A percentile compares a stretch with the other conserved stretches of the same genome.
Conservation (phyloP, 768 basidiomycete genomes). For the Asterophora lycoperdoides region DNA sequence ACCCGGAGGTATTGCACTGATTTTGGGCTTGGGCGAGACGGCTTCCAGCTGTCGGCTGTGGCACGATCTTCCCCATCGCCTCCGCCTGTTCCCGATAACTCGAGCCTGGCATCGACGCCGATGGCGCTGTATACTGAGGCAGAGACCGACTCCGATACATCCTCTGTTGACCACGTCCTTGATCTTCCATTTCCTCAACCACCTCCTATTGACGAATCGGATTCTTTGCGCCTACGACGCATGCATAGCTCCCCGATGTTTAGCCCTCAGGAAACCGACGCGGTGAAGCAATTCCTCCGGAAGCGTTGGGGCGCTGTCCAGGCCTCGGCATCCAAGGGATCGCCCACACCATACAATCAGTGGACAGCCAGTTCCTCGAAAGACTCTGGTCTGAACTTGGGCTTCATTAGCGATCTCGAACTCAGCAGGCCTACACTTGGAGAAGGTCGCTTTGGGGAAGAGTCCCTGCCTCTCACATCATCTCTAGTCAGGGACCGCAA, state of each 20-base stretch:
- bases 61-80: constrained; percentile 6
- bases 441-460: background rate
- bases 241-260: constrained; percentile 45
- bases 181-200: constrained; percentile 42
- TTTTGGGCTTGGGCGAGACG: constrained; percentile 24
- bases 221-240: constrained; percentile 30
- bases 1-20: constrained; percentile 28
- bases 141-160: constrained; percentile 31
- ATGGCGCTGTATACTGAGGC: constrained; percentile 25
- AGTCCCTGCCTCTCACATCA: background rate
- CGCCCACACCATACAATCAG: background rate
- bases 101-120: constrained; percentile 27
- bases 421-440: background rate
- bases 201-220: constrained; percentile 37
- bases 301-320: constrained; percentile 19
- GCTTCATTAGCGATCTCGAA: background rate
- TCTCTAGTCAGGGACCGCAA: background rate
- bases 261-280: constrained; percentile 22
- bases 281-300: constrained; percentile 19
- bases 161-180: constrained; percentile 32
- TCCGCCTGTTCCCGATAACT: constrained; percentile 7
- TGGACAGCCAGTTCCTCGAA: constrained; percentile 4
- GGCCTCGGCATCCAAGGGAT: background rate
- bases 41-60: constrained; percentile 7
- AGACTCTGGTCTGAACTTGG: background rate